These are phyloP conservation scores for Nymphaea colorata DNA, from an alignment of 164 flowering plant species.

Conservation along the genomic window DNA sequence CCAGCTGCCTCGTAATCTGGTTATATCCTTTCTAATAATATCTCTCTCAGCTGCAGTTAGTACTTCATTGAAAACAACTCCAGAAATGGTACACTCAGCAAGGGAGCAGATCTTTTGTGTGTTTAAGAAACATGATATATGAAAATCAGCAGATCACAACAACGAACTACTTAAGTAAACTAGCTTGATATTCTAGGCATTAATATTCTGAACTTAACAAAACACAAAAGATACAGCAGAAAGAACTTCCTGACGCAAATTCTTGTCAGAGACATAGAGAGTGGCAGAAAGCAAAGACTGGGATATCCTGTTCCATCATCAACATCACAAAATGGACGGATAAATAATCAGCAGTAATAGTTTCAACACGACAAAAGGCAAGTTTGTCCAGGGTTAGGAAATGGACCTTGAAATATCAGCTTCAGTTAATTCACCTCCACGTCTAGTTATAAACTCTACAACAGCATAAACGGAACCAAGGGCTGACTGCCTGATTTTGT, in stretches of 20 bases:
- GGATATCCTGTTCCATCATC: conserved; percentile 46
- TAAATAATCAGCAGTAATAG: too few species aligned
- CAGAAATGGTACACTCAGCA: conserved; percentile 69
- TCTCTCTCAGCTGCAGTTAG: conserved; percentile 80
- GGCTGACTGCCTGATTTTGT: conserved; percentile 82
- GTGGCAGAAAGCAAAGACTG: conserved; percentile 83
- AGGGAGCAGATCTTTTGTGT: conserved; percentile 56
- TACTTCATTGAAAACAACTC: conserved; percentile 75
- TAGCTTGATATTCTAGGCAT: background rate
- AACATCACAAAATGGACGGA: too few species aligned
- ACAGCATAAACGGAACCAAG: conserved; percentile 92
- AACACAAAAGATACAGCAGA: conserved; percentile 72
- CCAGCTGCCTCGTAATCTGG: conserved; percentile 96
- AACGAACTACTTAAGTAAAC: background rate
- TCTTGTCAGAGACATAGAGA: conserved; percentile 61
- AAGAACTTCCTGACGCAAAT: conserved; percentile 79
- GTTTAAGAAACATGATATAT: conserved; percentile 24
- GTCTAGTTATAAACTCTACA: conserved; percentile 60
- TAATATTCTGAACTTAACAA: background rate
- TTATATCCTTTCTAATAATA: conserved; percentile 77
- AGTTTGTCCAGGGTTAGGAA: background rate
- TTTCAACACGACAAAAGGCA: too few species aligned
- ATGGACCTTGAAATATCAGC: conserved; percentile 65
- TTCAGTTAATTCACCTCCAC: conserved; percentile 76
- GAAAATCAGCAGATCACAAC: background rate